Evolutionary conservation across 1,284 basidiomycete genomes (phyloP).

Genomic region (Violaceomyces palustris): DNA sequence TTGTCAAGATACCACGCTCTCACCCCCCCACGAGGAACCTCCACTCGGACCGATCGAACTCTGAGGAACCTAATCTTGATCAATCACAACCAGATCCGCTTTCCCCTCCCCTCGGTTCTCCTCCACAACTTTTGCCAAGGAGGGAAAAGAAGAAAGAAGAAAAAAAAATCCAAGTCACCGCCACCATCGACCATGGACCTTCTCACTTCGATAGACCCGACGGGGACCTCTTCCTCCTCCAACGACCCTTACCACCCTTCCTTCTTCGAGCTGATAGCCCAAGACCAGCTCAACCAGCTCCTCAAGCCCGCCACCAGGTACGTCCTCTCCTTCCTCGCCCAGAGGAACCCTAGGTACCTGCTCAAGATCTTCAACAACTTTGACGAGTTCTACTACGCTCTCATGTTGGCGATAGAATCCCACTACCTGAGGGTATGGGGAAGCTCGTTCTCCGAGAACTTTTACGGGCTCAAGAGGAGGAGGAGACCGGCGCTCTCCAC

Average conservation of each 20-base stretch:
- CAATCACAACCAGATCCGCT: too few species aligned
- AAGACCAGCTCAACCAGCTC: conserved; percentile 86
- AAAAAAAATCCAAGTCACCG: too few species aligned
- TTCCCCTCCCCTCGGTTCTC: too few species aligned
- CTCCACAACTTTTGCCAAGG: too few species aligned
- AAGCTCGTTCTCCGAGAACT: conserved; percentile 82
- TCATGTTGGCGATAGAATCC: conserved; percentile 83
- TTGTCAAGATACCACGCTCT: too few species aligned
- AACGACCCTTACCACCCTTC: conserved; percentile 66
- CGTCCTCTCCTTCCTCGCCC: conserved; percentile 84
- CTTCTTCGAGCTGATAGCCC: conserved; percentile 89
- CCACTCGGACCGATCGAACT: too few species aligned
- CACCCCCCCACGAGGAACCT: too few species aligned
- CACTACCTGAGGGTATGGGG: conserved; percentile 80
- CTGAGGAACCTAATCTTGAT: too few species aligned
- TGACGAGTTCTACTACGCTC: conserved; percentile 86
- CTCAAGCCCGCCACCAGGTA: conserved; percentile 94
- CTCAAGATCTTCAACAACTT: conserved; percentile 85
- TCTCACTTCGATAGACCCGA: conserved; percentile 35
- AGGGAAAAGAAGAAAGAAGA: too few species aligned
- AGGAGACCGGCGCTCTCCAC: conserved; percentile 59
- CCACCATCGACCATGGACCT: conserved; percentile 44
- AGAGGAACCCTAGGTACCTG: conserved; percentile 87
- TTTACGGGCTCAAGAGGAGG: conserved; percentile 80
- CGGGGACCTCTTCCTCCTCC: conserved; percentile 20